Base-by-base conservation (phyloP, 805 yeast species). In the Starmerella floris region DNA sequence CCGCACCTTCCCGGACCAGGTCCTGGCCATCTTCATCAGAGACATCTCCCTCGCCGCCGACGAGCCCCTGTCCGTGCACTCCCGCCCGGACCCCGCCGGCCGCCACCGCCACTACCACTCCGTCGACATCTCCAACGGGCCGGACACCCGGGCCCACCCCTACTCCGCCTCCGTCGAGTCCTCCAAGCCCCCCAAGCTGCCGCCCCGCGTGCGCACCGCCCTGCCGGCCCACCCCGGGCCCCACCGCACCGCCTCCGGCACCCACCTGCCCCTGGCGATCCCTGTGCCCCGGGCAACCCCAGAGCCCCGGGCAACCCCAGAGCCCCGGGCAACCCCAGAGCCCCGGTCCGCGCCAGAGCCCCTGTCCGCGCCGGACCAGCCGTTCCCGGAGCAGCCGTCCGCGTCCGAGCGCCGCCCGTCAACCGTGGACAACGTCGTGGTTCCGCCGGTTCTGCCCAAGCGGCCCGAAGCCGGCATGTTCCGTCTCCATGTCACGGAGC, bases 1-100 rank as follows among this genome's bases (percentile, higher is more conserved):
- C 0, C 62, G 65, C 31, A 50, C 57, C 26, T 74, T 64, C 53
- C 94, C 95, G 0, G 62, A 66, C 3, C 79, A 75, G 48, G 67
- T 91, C 0, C 49, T 71, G 20, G 93, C 80, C 1, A 83, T 91
- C 4, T 87, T 75, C 57, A 81, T 91, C 28, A 65, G 97, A 33
- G 82, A 81, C 37, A 82, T 93, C 43, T 56, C 61, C 3, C 48
- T 44, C n/a, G 62, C 64, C 22, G 25, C 55, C 43, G 56, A 58
- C 51, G 50, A 49, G 31, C 45, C 46, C 1, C 35, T 40, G 4
- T 19, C 22, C 23, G 20, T 21, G 21, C 35, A 37, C 30, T 46
- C 43, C 32, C 32, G 32, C 11, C n/a, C 8, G n/a, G 17, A 16
- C 15, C 21, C 6, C 8, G 9, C 21, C 22, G 13, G 15, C 15